phyloP scores from a whole-genome alignment of 2,329 filamentous ascomycete genomes.

The Fusarium burgessii region DNA sequence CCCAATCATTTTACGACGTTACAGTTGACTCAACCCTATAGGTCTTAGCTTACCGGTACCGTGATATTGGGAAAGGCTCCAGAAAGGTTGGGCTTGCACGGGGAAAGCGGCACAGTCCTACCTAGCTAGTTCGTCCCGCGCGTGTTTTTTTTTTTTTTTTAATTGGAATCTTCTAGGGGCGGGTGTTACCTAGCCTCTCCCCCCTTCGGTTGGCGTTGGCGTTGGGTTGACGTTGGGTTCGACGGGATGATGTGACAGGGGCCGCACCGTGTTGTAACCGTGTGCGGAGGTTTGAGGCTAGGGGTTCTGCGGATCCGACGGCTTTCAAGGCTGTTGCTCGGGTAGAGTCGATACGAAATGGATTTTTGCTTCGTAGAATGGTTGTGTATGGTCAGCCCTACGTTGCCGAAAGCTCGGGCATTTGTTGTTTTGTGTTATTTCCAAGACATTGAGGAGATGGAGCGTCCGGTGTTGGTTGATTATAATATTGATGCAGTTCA shows the following conservation, averaged over 20 bases:
- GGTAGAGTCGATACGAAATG: background rate
- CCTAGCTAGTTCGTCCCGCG: background rate
- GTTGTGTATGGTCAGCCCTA: background rate
- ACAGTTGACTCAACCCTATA: background rate
- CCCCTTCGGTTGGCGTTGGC: too few relatives aligned
- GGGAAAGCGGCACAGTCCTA: background rate
- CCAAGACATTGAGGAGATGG: accelerated
- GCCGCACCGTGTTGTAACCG: background rate
- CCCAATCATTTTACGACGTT: background rate
- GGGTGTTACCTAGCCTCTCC: background rate
- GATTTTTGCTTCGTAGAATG: background rate
- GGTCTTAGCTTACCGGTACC: background rate
- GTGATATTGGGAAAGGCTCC: conserved; percentile 1
- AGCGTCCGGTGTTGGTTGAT: accelerated
- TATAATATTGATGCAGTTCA: background rate
- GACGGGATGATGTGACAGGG: background rate
- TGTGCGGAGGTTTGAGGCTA: background rate
- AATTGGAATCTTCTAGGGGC: conserved; percentile 8
- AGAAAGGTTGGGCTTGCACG: background rate
- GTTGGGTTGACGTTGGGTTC: too few relatives aligned
- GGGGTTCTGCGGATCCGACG: background rate
- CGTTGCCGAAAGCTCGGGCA: background rate
- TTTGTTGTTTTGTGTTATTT: background rate
- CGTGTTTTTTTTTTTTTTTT: background rate
- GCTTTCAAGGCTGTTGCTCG: background rate